Evolutionary conservation across 768 basidiomycete species (phyloP), one percentile per base, ranked within the genome.

Genomic region (Gloeopeniophorella convolvens): DNA sequence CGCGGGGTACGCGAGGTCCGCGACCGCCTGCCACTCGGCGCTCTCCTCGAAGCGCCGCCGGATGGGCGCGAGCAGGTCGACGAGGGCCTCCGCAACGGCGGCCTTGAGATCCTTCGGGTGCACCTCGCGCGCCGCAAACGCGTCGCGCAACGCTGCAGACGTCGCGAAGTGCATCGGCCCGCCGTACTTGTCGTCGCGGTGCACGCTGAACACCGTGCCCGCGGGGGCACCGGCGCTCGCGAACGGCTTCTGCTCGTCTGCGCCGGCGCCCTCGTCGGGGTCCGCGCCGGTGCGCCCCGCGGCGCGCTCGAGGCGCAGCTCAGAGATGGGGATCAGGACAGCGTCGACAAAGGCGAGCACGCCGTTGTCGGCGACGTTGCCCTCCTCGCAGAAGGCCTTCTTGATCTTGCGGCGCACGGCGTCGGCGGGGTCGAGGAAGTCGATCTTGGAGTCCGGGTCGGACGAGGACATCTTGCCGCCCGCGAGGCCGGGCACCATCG

Each of bases 401-500:
- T 88, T 91, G 68, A 98, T 80, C 73, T 97, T 98, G 68, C 82
- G 83, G 62, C 85, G 83, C 42, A 97, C 79, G 34, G 73, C 78
- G 24, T 89, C 86, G 0, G 93, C 83, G 3, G 81, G 65, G 66
- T 98, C 95, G 55, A 99, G 82, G 68, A 98, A 90, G 71, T 99
- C 96, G 65, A 98, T 95, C 69, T 99, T 99, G 56, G 89, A 93
- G 65, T 96, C 90, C 26, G 92, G 92, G 60, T 98, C 95, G 1
- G 95, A 98, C 1, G 93, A 85, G 13, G 93, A 96, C 96, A 99
- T 98, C 65, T 99, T 99, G 15, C 91, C 89, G 27, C 94, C 94
- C 35, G 83, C 83, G 28, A 96, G 76, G 36, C 94, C 93, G 26
- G 94, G 93, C 0, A 98, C 91, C 94, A 98, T 98, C 28, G 79